Percentiles rank a stretch among this genome's conserved stretches.
Evolutionary conservation across 306 rosid genomes (phyloP).

Genomic region (Cucurbita maxima): DNA sequence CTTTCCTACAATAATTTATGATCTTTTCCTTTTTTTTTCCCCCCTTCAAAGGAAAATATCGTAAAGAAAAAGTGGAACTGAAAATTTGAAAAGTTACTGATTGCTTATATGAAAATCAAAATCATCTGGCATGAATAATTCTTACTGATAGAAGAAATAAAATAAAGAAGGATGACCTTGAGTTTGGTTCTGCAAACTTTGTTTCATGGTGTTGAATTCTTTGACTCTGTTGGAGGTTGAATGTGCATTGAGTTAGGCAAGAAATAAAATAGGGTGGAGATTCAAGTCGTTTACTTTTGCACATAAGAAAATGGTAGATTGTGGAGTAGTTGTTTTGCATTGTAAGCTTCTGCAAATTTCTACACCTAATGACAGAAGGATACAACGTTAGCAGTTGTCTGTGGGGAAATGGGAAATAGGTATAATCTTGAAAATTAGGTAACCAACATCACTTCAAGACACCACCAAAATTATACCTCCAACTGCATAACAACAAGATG

Average conservation of each 20-base stretch:
- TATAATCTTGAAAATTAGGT: neutral
- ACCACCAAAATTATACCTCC: neutral
- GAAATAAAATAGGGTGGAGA: neutral
- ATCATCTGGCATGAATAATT: neutral
- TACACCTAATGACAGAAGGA: neutral
- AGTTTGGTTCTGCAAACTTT: conserved; percentile 4
- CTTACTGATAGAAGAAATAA: neutral
- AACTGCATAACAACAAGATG: neutral
- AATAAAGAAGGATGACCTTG: conserved; percentile 10
- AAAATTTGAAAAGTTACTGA: neutral
- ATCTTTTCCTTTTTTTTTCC: neutral
- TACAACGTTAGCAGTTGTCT: neutral
- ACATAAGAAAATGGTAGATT: neutral
- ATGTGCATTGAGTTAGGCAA: neutral
- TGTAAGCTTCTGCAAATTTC: neutral
- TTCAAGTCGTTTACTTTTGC: neutral
- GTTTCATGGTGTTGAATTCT: conserved; percentile 7
- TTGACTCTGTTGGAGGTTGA: neutral
- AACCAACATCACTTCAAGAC: neutral
- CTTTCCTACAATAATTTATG: neutral
- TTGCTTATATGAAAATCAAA: neutral
- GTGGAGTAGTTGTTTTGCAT: conserved; percentile 1
- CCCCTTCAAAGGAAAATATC: neutral
- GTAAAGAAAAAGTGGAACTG: neutral
- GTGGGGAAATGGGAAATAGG: neutral